phyloP scores from a whole-genome alignment of 139 green algal species.

The Pleodorina starrii region DNA sequence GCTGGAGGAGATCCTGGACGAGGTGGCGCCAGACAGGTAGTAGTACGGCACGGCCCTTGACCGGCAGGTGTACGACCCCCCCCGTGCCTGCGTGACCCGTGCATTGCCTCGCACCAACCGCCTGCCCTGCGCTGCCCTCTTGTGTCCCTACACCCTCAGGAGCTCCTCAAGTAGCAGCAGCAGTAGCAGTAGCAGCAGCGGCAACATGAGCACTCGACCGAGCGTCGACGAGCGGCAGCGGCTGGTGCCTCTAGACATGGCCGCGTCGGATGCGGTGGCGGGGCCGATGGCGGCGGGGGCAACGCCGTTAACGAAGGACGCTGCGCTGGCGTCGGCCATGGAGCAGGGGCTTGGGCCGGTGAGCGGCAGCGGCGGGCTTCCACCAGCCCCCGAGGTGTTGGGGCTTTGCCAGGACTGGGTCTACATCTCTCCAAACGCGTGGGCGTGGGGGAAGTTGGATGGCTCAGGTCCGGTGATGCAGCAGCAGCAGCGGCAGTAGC shows the following conservation, averaged over 20 bases:
- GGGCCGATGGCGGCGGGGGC: neutral
- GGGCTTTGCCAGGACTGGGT: no score
- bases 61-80: neutral
- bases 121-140: neutral
- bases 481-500: no score
- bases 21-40: slow-evolving; percentile 46
- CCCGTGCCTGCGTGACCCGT: neutral
- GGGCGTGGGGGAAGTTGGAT: no score
- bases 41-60: neutral
- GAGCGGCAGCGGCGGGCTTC: no score
- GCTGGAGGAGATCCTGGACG: slow-evolving; percentile 36
- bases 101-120: neutral
- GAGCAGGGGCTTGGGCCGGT: slow-evolving; percentile 5
- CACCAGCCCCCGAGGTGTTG: no score
- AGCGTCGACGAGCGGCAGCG: slow-evolving; percentile 41
- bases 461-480: no score
- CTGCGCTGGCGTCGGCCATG: neutral
- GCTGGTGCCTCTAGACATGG: neutral
- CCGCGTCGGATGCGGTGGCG: neutral
- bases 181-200: neutral
- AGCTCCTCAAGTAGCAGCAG: slow-evolving; percentile 31
- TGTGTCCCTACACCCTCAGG: neutral
- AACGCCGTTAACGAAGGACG: neutral
- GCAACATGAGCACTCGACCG: neutral
- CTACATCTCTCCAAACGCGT: no score